Conservation (phyloP, 2,329 filamentous ascomycete genomes). For the Neurospora crassa region DNA sequence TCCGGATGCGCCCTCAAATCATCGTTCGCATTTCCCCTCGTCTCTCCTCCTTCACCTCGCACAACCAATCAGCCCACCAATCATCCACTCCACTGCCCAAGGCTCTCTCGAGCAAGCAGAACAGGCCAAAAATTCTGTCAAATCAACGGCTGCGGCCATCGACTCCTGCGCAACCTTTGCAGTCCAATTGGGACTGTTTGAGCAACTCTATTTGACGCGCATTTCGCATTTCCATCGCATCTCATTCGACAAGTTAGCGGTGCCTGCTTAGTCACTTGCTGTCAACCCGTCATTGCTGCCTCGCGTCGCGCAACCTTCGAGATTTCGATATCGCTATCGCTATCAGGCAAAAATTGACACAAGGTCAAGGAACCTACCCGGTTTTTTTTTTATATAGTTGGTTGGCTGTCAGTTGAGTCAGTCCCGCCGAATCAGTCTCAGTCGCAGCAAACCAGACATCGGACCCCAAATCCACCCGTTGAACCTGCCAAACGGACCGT, state of each 20-base stretch:
- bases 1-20: constrained; percentile 40
- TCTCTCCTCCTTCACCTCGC: constrained; percentile 31
- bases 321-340: background rate
- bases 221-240: constrained; percentile 6
- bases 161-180: constrained; percentile 11
- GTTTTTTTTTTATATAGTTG: background rate
- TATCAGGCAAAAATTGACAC: background rate
- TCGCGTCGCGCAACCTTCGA: background rate
- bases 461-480: background rate
- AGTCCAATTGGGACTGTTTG: constrained; percentile 19
- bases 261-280: constrained; percentile 6
- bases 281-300: background rate
- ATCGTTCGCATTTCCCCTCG: constrained; percentile 36
- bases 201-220: constrained; percentile 2
- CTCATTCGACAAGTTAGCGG: constrained; percentile 12
- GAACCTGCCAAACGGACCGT: background rate
- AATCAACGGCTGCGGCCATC: constrained; percentile 21
- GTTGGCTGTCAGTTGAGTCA: background rate
- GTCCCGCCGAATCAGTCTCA: background rate
- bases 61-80: constrained; percentile 39
- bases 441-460: background rate
- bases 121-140: constrained; percentile 20
- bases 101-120: constrained; percentile 13
- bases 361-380: background rate
- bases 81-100: constrained; percentile 27